Base-by-base conservation (phyloP, 2,329 filamentous ascomycete species). In the Xylaria sp. region DNA sequence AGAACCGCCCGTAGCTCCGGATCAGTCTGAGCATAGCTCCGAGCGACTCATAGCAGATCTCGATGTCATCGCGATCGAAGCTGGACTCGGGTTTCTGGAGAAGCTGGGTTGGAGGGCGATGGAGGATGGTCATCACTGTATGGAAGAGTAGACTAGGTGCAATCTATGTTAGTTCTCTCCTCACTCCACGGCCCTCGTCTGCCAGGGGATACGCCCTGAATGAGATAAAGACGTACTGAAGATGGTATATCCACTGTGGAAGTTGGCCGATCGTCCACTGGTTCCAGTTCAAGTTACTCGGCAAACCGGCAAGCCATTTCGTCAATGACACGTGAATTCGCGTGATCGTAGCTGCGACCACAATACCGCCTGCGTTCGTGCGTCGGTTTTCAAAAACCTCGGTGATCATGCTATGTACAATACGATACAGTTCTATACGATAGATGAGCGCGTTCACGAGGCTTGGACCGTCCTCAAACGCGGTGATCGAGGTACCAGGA, bases 101-200 rank as follows among this genome's bases (percentile, higher is more conserved):
- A 43, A 82, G 76, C 57, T 83, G 80, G 2, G 78, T 80, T 1
- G 83, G 83, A 1, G 84, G 84, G 0, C 84, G 80, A 67, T 85
- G 83, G 2, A 86, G 79, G 57, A 86, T 84, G 23, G 85, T 85
- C 82, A 85, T 84, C 56, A 81, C 80, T 0, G 83, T 84, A 65
- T 85, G 83, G 69, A 85, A 85, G 18, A 82, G 72, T 80, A 86
- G 83, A 69, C 73, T 76, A 45, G 23, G 28, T 20, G 4, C 39
- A 12, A n/a, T n/a, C 13, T 12, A n/a, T 20, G 64, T 73, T 66
- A 65, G 50, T 28, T 20, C 55, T 63, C 50, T 9, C 20, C 10
- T 28, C n/a, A 55, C 30, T 18, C 13, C 9, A 28, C 7, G n/a
- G 20, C 18, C 15, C 12, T 5, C 28, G 6, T 6, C 25, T 7